Conservation (phyloP, 169 alveolate species). For the Babesia gibsoni region DNA sequence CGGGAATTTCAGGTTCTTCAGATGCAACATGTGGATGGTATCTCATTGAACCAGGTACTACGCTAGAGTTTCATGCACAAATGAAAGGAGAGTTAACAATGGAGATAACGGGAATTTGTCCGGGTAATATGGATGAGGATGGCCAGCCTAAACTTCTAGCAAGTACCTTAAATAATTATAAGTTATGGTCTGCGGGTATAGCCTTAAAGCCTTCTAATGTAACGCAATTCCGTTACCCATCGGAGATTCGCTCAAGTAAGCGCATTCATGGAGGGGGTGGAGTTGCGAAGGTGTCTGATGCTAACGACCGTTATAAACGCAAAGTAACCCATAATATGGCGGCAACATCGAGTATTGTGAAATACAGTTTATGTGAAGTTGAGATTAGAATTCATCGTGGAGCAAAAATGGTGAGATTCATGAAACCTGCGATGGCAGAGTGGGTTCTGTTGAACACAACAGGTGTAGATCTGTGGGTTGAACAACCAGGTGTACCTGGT, state of each 20-base stretch:
- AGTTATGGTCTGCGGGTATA: conserved; percentile 52
- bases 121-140: conserved; percentile 8
- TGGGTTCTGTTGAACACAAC: conserved; percentile 58
- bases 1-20: conserved; percentile 25
- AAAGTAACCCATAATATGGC: too few species aligned
- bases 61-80: conserved; percentile 82
- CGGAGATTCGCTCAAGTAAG: not conserved
- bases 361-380: conserved; percentile 50
- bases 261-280: too few species aligned
- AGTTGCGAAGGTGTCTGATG: too few species aligned
- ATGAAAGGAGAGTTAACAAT: conserved; percentile 67
- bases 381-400: conserved; percentile 57
- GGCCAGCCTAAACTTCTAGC: conserved; percentile 24
- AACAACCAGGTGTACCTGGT: conserved; percentile 50
- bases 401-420: conserved; percentile 54
- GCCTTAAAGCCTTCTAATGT: conserved; percentile 41
- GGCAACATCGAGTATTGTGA: not conserved
- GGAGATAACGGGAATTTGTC: conserved; percentile 72
- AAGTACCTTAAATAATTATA: not conserved
- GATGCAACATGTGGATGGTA: conserved; percentile 48
- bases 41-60: conserved; percentile 68
- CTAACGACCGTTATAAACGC: too few species aligned
- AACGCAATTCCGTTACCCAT: conserved; percentile 51
- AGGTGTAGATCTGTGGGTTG: conserved; percentile 56
- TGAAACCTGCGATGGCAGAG: conserved; percentile 41